These are phyloP conservation scores for Candida cerambycidarum DNA, from an alignment of 805 yeast genomes.

Conservation along the genomic window DNA sequence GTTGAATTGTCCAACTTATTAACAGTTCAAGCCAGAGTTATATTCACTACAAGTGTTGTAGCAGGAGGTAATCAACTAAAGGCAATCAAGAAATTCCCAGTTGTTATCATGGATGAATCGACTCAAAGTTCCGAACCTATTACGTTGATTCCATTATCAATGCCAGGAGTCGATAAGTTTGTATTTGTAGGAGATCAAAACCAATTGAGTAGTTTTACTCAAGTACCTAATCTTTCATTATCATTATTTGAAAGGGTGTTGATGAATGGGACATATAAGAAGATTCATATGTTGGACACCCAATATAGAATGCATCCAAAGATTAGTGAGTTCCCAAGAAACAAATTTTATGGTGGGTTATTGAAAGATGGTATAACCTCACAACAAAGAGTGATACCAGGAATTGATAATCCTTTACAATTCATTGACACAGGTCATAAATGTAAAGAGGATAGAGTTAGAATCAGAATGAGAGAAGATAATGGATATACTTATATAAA, in stretches of 20 bases:
- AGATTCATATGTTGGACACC: constrained; percentile 67
- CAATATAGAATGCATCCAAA: constrained; percentile 70
- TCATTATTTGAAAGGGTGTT: constrained; percentile 69
- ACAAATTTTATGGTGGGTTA: constrained; percentile 48
- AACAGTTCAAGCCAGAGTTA: constrained; percentile 65
- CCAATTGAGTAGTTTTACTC: constrained; percentile 70
- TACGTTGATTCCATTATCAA: constrained; percentile 67
- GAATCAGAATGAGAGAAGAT: constrained; percentile 47
- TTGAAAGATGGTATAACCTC: constrained; percentile 60
- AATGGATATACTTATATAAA: constrained; percentile 62
- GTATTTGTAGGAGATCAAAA: constrained; percentile 76
- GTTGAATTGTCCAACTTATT: constrained; percentile 48
- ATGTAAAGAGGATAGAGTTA: constrained; percentile 48
- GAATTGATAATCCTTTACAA: constrained; percentile 55
- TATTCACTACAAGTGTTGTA: constrained; percentile 70
- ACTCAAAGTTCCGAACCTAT: constrained; percentile 76
- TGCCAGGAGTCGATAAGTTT: constrained; percentile 65
- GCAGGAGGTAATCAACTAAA: constrained; percentile 69
- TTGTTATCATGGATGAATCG: constrained; percentile 76
- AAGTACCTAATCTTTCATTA: constrained; percentile 63
- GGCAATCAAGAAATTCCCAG: constrained; percentile 54
- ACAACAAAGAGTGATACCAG: constrained; percentile 46
- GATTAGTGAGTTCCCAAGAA: constrained; percentile 59
- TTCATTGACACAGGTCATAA: constrained; percentile 60
- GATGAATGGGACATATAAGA: constrained; percentile 56